Evolutionary conservation across 2,329 filamentous ascomycete genomes (phyloP).

Genomic region (Apiospora hydei): DNA sequence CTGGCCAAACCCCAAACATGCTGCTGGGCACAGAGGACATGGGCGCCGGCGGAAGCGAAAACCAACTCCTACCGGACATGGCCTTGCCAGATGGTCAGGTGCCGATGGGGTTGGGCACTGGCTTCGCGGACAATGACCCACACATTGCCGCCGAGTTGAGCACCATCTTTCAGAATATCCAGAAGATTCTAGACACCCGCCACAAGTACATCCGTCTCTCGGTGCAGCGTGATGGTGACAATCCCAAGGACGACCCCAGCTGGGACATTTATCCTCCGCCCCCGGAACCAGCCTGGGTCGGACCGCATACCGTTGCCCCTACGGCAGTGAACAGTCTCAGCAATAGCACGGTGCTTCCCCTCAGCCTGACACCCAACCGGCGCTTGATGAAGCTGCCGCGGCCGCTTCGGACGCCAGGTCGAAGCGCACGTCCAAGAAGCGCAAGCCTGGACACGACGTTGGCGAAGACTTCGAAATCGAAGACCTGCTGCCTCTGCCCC

Average conservation of each 20-base stretch:
- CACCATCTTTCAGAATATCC: conserved; percentile 88
- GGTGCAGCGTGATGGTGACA: conserved; percentile 80
- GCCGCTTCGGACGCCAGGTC: conserved; percentile 43
- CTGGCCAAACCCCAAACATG: conserved; percentile 29
- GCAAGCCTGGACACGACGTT: conserved; percentile 89
- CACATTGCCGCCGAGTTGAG: conserved; percentile 84
- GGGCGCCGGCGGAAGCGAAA: conserved; percentile 28
- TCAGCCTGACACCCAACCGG: conserved; percentile 40
- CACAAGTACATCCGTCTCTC: conserved; percentile 90
- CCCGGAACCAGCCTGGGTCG: conserved; percentile 88
- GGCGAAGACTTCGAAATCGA: conserved; percentile 90
- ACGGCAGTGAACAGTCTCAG: conserved; percentile 52
- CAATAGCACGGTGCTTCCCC: conserved; percentile 53
- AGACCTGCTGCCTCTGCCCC: conserved; percentile 78
- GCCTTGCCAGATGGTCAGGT: conserved; percentile 61
- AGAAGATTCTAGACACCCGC: conserved; percentile 85
- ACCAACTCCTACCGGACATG: conserved; percentile 36
- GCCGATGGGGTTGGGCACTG: conserved; percentile 68
- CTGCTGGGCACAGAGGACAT: conserved; percentile 30
- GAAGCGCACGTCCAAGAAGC: conserved; percentile 62
- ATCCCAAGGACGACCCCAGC: conserved; percentile 81
- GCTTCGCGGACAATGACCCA: conserved; percentile 75
- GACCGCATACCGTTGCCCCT: conserved; percentile 50
- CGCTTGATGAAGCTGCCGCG: conserved; percentile 40
- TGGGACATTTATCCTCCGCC: conserved; percentile 94